Evolutionary conservation across 805 yeast genomes (phyloP), one percentile per base, ranked within the genome.

Genomic region (Saccharomycopsis olivae): DNA sequence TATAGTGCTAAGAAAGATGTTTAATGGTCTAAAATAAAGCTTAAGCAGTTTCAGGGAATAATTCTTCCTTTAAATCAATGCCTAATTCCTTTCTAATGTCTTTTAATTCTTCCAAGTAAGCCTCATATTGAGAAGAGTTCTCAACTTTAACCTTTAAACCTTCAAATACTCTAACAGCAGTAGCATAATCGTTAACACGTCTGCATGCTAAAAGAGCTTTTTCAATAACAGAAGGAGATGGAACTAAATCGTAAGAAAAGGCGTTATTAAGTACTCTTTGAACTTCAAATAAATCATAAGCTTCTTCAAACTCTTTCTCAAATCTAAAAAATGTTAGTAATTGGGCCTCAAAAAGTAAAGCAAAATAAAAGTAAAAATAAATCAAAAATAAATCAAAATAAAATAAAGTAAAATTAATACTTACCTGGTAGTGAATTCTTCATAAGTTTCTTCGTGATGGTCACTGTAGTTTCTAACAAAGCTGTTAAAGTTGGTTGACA

Each of bases 161-260:
- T 72, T 89, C 98, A 56, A 92, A 92, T 42, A 94, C 95, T 69
- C 98, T 84, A 53, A 87, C 92, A 41, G 98, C 98, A 46, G 97
- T 88, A 47, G 98, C 96, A 68, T 85, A 85, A 69, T 92, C 98
- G 66, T 92, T 86, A 52, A 92, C 97, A 69, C 97, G 85, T 78
- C 98, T 88, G 54, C 96, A 88, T 35, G 98, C 98, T 68, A 84
- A 78, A 60, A 92, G 73, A 36, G 98, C 98, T 66, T 82, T 84
- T 67, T 85, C 95, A 58, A 92, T 73, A 48, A 92, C 97, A 47
- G 82, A 75, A 51, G 98, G 98, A 23, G 98, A 89, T 52, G 98
- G 98, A 42, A 92, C 98, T 64, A 92, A 76, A 68, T 92, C 98
- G 71, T 92, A 92, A 13, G 97, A 84, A 71, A 92, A 92, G 65